Percentiles rank a stretch among this genome's conserved stretches.
phyloP scores from a whole-genome alignment of 768 basidiomycete species.

The Rhizopogon vulgaris region DNA sequence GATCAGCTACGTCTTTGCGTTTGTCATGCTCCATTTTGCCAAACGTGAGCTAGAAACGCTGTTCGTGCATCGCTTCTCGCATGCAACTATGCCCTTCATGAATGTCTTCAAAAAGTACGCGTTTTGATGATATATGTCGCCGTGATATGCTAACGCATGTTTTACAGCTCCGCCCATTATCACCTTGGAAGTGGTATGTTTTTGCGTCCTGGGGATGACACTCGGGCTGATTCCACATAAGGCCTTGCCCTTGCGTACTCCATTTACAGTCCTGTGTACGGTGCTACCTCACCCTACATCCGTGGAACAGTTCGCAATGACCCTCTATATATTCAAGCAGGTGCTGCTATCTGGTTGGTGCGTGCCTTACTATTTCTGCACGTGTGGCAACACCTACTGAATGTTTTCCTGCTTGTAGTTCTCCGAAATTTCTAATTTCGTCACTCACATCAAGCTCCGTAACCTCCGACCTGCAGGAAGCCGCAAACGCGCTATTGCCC shows the following conservation, averaged over 20 bases:
- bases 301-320: conserved; percentile 58
- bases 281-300: conserved; percentile 56
- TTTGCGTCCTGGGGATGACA: background rate
- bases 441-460: conserved; percentile 77
- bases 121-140: background rate
- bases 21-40: conserved; percentile 81
- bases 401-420: conserved; percentile 43
- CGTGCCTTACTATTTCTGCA: conserved; percentile 24
- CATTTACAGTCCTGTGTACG: conserved; percentile 77
- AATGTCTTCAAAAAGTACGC: conserved; percentile 89
- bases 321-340: conserved; percentile 60
- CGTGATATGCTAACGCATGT: background rate
- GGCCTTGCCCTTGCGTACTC: conserved; percentile 77
- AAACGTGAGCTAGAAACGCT: conserved; percentile 93
- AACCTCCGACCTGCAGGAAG: conserved; percentile 77
- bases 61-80: conserved; percentile 93
- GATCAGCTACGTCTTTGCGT: conserved; percentile 57
- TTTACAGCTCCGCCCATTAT: conserved; percentile 79
- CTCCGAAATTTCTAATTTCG: conserved; percentile 78
- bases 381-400: background rate
- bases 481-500: conserved; percentile 76
- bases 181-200: conserved; percentile 63
- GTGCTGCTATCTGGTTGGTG: conserved; percentile 70
- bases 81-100: conserved; percentile 83
- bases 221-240: conserved; percentile 11